A percentile compares a stretch with the other conserved stretches of the same genome.
Conservation (phyloP, 2,329 filamentous ascomycete species). For the Xylaria sp. region DNA sequence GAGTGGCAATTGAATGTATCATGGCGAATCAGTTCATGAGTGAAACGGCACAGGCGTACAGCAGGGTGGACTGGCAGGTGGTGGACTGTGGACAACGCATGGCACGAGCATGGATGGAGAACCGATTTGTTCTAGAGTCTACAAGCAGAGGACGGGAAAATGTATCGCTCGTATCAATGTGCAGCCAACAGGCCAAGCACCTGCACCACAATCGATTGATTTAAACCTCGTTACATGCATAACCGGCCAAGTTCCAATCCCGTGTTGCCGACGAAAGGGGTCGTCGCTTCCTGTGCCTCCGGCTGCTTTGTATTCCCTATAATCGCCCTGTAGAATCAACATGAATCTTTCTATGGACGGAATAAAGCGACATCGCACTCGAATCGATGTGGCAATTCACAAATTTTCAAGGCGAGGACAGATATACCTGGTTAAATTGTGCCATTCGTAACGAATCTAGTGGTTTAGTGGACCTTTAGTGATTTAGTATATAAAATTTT, state of each 20-base stretch:
- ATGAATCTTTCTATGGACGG: too few relatives aligned
- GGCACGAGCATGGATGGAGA: not conserved
- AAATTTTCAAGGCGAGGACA: not conserved
- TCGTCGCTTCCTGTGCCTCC: not conserved
- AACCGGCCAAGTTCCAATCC: not conserved
- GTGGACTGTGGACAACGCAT: not conserved
- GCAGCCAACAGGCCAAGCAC: not conserved
- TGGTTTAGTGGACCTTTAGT: too few relatives aligned
- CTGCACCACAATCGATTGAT: not conserved
- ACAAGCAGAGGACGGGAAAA: not conserved
- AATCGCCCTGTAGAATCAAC: too few relatives aligned
- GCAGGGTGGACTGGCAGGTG: not conserved
- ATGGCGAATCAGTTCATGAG: conserved; percentile 4
- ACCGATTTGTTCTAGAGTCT: not conserved
- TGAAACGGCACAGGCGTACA: not conserved
- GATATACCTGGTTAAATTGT: not conserved
- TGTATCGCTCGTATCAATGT: too few relatives aligned
- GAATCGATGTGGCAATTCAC: not conserved
- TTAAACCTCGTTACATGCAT: not conserved
- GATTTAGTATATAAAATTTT: too few relatives aligned
- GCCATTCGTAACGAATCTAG: too few relatives aligned
- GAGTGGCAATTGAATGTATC: not conserved
- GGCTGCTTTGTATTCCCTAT: too few relatives aligned
- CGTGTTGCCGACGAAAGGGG: not conserved
- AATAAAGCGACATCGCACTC: not conserved